Evolutionary conservation across 2,329 filamentous ascomycete genomes (phyloP).

Genomic region (Capronia americana): DNA sequence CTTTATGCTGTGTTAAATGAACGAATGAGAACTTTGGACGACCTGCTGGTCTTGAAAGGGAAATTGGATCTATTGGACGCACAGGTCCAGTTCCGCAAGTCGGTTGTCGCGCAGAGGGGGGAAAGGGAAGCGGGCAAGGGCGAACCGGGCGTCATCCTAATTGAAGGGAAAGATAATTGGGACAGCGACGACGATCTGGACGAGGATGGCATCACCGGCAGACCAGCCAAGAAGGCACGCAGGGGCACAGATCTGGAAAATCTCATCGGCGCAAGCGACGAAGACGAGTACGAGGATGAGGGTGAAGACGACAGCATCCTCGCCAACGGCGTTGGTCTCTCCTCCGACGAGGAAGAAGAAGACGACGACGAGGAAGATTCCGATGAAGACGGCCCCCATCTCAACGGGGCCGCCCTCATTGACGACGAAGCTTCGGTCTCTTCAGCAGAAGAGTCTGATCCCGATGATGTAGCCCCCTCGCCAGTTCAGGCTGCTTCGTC

Average conservation of each 20-base stretch:
- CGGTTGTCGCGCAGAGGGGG: constrained; percentile 54
- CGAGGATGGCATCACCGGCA: constrained; percentile 40
- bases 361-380: constrained; percentile 40
- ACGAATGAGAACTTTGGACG: constrained; percentile 79
- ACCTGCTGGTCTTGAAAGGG: constrained; percentile 85
- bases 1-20: constrained; percentile 88
- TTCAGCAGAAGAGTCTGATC: constrained; percentile 34
- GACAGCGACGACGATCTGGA: constrained; percentile 53
- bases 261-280: constrained; percentile 33
- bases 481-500: constrained; percentile 35
- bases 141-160: constrained; percentile 69
- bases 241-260: constrained; percentile 38
- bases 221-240: constrained; percentile 25
- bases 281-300: constrained; percentile 14
- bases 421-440: constrained; percentile 43
- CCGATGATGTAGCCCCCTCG: constrained; percentile 31
- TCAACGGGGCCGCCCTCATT: constrained; percentile 35
- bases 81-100: constrained; percentile 80
- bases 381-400: constrained; percentile 40
- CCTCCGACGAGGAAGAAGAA: constrained; percentile 64
- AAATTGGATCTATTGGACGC: constrained; percentile 93
- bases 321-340: constrained; percentile 50
- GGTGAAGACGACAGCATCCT: constrained; percentile 22
- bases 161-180: constrained; percentile 71
- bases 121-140: constrained; percentile 67